These are phyloP conservation scores for Gossypioides kirkii DNA, from an alignment of 345 rosid genomes.

Conservation along the genomic window DNA sequence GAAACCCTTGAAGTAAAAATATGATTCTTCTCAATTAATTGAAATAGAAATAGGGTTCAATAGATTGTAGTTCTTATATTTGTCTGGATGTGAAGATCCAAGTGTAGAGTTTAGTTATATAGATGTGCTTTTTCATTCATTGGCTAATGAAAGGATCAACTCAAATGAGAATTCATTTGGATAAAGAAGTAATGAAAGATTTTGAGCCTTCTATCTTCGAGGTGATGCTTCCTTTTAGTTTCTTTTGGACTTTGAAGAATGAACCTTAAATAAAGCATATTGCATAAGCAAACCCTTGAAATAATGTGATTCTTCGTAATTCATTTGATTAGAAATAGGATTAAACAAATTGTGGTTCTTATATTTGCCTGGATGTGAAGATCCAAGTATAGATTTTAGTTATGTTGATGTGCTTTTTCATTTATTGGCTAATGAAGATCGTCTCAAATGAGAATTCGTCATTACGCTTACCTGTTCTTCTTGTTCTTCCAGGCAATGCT, in stretches of 20 bases:
- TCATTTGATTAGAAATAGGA: not conserved
- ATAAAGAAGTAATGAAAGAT: conserved; percentile 53
- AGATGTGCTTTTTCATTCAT: not conserved
- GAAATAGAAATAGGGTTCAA: not conserved
- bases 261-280: not conserved
- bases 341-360: not conserved
- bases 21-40: not conserved
- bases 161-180: not conserved
- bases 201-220: conserved; percentile 78
- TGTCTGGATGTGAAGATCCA: not conserved
- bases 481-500: conserved; percentile 69
- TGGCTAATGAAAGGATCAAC: not conserved
- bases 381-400: not conserved
- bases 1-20: not conserved
- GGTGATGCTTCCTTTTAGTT: conserved; percentile 34
- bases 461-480: not conserved
- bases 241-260: conserved; percentile 2
- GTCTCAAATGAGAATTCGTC: not conserved
- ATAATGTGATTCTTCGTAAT: not conserved
- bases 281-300: not conserved
- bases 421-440: not conserved
- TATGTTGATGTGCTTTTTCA: not conserved
- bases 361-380: not conserved
- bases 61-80: not conserved
- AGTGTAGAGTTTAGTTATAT: not conserved